Evolutionary conservation across 495 filamentous ascomycete genomes (phyloP), one percentile per base, ranked within the genome.

Genomic region (Ramalina intermedia): DNA sequence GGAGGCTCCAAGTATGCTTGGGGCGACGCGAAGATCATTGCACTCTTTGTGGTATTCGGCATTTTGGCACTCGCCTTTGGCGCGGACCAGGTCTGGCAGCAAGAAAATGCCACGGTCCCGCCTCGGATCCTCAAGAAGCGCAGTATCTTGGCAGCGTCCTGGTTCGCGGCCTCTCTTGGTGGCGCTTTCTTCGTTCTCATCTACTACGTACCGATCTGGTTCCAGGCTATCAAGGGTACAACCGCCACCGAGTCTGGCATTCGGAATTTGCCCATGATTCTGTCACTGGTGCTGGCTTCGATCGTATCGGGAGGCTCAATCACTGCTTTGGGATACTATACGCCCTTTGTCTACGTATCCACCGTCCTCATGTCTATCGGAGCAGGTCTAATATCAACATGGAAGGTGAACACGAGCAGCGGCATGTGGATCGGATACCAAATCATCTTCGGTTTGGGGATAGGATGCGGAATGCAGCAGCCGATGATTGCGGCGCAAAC

Each of bases 361-460:
- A 65, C 78, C 4, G 63, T 80, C 29, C 42, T 93, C 21, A 62
- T 70, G 39, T 59, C 82, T 6, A 66, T 89, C 55, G 87, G 84
- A 17, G 75, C 72, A 2, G 88, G 85, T 0, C 69, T 94, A 5
- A 58, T 90, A 3, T 74, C 71, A 1, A 90, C 79, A 0, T 78
- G 82, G 18, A 55, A 70, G 14, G 62, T 71, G 1, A 64, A 78
- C 57, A 79, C 77, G 0, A 58, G 62, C 8, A 53, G 67, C n/a
- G 53, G 64, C 0, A 64, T 58, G 24, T 94, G 87, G 87, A 84
- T 91, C 49, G 85, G 87, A 0, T 91, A 80, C 54, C 85, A 89
- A 55, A 69, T 79, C 35, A 48, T 90, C 3, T 73, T 76, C 43
- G 87, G 86, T 38, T 64, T 73, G 9, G 86, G 87, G 4, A 51